Percentiles rank a stretch among this genome's conserved stretches.
phyloP scores from a whole-genome alignment of 768 basidiomycete species.

The Mycena kentingensis region DNA sequence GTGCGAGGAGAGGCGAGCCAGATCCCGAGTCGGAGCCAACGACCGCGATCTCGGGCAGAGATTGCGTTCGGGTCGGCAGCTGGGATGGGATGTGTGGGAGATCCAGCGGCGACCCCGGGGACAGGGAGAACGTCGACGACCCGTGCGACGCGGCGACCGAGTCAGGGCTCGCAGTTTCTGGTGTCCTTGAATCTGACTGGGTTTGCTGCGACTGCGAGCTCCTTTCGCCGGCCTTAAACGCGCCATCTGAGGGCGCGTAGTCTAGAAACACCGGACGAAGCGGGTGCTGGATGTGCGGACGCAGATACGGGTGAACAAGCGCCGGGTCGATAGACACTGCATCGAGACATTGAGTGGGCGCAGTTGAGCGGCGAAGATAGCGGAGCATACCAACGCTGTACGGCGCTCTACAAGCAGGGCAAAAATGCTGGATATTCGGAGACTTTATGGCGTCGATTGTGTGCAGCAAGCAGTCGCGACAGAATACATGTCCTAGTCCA shows the following conservation, averaged over 20 bases:
- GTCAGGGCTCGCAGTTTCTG: too few relatives aligned
- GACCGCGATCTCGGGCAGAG: too few relatives aligned
- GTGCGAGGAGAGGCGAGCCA: too few relatives aligned
- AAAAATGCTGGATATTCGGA: constrained; percentile 10
- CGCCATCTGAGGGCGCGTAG: background rate
- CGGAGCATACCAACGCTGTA: constrained; percentile 9
- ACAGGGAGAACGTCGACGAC: background rate
- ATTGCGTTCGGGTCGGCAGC: too few relatives aligned
- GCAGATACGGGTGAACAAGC: constrained; percentile 12
- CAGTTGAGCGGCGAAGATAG: background rate
- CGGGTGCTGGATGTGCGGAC: constrained; percentile 11
- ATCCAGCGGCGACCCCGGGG: too few relatives aligned
- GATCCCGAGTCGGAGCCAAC: too few relatives aligned
- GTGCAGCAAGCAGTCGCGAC: constrained; percentile 9
- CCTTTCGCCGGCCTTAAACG: background rate
- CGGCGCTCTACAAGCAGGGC: constrained; percentile 8
- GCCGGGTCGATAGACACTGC: constrained; percentile 14
- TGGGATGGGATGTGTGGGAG: too few relatives aligned
- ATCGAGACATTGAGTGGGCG: background rate
- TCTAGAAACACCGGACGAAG: constrained; percentile 13
- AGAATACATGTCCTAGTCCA: constrained; percentile 14
- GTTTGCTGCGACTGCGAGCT: too few relatives aligned
- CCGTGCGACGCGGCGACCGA: too few relatives aligned
- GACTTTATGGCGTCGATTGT: constrained; percentile 10
- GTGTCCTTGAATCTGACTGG: too few relatives aligned